Evolutionary conservation across 129 eudicot genomes (phyloP).

Genomic region (Rutidosis leptorrhynchoides): DNA sequence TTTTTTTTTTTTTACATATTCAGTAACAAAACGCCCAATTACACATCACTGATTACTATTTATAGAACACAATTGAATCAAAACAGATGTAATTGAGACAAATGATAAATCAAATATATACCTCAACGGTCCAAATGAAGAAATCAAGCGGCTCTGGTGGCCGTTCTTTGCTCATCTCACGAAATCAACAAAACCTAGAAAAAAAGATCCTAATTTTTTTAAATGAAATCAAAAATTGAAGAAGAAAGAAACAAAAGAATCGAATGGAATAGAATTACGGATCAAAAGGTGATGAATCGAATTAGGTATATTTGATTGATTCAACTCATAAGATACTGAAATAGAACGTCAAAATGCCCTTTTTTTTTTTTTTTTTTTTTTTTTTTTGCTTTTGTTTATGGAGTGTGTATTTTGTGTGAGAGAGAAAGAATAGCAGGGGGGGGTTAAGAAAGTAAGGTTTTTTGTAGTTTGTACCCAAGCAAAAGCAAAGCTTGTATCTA

Average conservation of each 20-base stretch:
- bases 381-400: slow-evolving; percentile 23
- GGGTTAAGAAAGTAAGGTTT: not conserved
- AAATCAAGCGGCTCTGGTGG: slow-evolving; percentile 96
- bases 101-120: slow-evolving; percentile 10
- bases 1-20: slow-evolving; percentile 4
- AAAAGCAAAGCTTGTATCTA: not conserved
- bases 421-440: not conserved
- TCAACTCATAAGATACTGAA: slow-evolving; percentile 26
- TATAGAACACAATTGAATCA: slow-evolving; percentile 16
- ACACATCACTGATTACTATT: not conserved
- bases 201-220: not conserved
- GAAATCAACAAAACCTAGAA: slow-evolving; percentile 37
- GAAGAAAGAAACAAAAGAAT: slow-evolving; percentile 2
- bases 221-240: not conserved
- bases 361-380: slow-evolving; percentile 9
- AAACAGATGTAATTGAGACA: not conserved
- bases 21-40: slow-evolving; percentile 17
- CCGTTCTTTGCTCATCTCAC: slow-evolving; percentile 80
- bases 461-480: not conserved
- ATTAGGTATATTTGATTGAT: slow-evolving; percentile 21
- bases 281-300: slow-evolving; percentile 20
- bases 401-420: slow-evolving; percentile 21
- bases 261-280: slow-evolving; percentile 18
- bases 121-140: slow-evolving; percentile 97
- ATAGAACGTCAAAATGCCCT: slow-evolving; percentile 5